Evolutionary conservation across 805 yeast species (phyloP), one percentile per base, ranked within the genome.

Genomic region (Ogataea pignaliae): DNA sequence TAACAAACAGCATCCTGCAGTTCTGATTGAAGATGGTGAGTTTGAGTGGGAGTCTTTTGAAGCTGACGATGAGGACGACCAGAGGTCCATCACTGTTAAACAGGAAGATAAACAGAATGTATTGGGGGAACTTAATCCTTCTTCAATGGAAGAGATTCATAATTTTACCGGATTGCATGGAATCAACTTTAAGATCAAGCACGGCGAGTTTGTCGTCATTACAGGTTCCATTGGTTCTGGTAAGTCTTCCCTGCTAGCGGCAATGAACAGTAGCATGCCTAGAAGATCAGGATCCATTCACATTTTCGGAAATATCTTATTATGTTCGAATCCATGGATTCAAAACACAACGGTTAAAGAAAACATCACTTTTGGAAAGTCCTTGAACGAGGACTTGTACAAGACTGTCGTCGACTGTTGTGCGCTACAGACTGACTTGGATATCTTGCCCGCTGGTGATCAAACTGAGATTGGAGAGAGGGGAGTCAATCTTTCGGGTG

Each of bases 401-500:
- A 54, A 69, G 10, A 59, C 63, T 7, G 78, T 86, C 3, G 61
- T 88, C 15, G 66, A 70, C 31, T 80, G 82, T 2, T 87, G 95
- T 65, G 79, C 89, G 0, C 65, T 87, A 44, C 70, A 72, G 37
- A 78, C 76, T 40, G 96, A 87, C 62, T 69, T 87, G 47, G 76
- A 76, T 4, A 69, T 77, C 34, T 65, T 88, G 29, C 86, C 86
- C 11, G 88, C 81, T 15, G 91, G 91, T 34, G 95, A 88, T 57
- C 55, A 59, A 40, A 85, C 95, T 1, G 87, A 84, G 61, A 85
- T 87, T 53, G 96, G 95, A 49, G 95, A 87, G 61, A 73, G 88
- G 57, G 96, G 95, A 52, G 81, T 88, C 40, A 85, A 89, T 2
- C 64, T 87, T 32, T 83, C 90, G 3, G 96, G 96, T 47, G 96